phyloP scores from a whole-genome alignment of 2,329 filamentous ascomycete species.

The Sarocladium strictum region DNA sequence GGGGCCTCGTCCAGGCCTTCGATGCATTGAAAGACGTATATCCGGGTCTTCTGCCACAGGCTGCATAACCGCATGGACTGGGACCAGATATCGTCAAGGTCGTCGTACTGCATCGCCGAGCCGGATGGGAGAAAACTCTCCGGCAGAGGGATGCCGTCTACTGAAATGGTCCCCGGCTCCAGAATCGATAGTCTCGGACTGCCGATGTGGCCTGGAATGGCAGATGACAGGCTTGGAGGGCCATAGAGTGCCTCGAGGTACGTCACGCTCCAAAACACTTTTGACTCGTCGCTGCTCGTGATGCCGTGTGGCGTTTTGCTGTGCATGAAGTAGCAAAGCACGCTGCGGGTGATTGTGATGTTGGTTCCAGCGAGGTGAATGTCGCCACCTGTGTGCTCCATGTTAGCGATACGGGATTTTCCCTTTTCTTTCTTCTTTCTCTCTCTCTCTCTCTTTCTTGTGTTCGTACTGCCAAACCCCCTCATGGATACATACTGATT shows the following conservation, averaged over 20 bases:
- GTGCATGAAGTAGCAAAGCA: neutral
- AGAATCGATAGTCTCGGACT: neutral
- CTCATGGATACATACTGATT: neutral
- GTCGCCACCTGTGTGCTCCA: neutral
- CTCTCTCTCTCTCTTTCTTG: neutral
- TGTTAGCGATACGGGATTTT: neutral
- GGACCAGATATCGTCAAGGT: conserved; percentile 1
- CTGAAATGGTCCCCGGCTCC: neutral
- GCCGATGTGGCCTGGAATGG: neutral
- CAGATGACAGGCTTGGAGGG: neutral
- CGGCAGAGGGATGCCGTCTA: neutral
- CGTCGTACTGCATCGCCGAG: neutral
- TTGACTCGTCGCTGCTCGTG: neutral
- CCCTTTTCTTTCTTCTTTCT: neutral
- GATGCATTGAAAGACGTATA: conserved; percentile 6
- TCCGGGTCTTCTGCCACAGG: neutral
- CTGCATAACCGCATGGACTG: neutral
- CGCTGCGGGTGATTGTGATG: neutral
- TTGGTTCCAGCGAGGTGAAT: neutral
- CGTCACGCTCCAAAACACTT: conserved; percentile 5
- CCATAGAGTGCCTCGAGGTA: neutral
- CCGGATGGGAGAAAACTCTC: neutral
- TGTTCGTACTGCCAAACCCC: neutral
- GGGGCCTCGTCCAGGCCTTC: neutral
- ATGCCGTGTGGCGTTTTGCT: neutral